Evolutionary conservation across 169 alveolate genomes (phyloP), one percentile per base, ranked within the genome.

Genomic region (Cryptosporidium canis): DNA sequence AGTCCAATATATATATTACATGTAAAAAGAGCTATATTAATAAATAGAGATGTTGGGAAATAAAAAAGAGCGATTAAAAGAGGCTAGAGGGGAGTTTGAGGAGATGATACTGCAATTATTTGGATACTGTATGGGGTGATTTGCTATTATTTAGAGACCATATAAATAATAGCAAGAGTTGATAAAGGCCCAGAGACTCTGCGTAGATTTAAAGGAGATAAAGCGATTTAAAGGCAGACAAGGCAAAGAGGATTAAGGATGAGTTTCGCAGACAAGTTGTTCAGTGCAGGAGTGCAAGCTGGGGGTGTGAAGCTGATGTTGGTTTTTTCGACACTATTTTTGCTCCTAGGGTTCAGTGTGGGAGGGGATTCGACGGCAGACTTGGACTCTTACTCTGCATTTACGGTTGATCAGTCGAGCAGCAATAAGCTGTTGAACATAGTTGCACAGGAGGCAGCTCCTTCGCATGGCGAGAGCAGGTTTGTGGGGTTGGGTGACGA

Each of bases 381-480:
- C 14, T 27, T 77, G 63, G 87, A 77, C 24, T 21, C 87, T 18
- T 58, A 61, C 21, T 77, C 87, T 24, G 64, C 58, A 24, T 6
- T 77, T 27, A 35, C 87, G 37, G 87, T 24, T 4, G 44, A 77
- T 35, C 72, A 48, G 8, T 33, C 24, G 12, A 77, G 77, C 11
- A 77, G 87, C 24, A 6, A 14, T 6, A 56, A 61, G 27, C 39
- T 77, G 27, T 39, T 77, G 29, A 45, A 39, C 37, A n/a, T 77
- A 2, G 72, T 77, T 4, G 87, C 87, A 9, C 39, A 43, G 29
- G 87, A 77, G 27, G 87, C 87, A 58, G 63, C 12, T 56, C 70
- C 70, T 16, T 1, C 61, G 35, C 47, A 58, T 77, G 87, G 87
- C 8, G 87, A 37, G 39, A 77, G 61, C 21, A 55, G 64, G 43